These are phyloP conservation scores for Melastoma candidum DNA, from an alignment of 441 rosid genomes.

Conservation along the genomic window DNA sequence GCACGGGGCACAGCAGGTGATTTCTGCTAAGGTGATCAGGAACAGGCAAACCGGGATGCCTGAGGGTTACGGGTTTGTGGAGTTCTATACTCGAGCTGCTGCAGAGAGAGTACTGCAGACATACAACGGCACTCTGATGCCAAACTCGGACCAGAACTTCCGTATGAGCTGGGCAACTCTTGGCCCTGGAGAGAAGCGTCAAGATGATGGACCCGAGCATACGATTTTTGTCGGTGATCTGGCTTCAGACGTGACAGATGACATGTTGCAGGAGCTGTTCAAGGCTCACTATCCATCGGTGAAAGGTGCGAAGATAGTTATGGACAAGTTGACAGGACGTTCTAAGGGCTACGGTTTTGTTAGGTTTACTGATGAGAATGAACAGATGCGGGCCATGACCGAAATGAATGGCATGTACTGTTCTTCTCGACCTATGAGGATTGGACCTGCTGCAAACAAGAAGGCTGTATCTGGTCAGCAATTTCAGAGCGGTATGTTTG, in stretches of 20 bases:
- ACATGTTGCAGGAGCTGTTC: slow-evolving; percentile 68
- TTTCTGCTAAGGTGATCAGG: slow-evolving; percentile 70
- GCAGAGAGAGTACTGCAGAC: slow-evolving; percentile 64
- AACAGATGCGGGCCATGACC: slow-evolving; percentile 68
- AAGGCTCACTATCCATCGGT: slow-evolving; percentile 51
- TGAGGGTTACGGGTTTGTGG: slow-evolving; percentile 90
- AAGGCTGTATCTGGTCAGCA: slow-evolving; percentile 38
- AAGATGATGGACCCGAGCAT: slow-evolving; percentile 55
- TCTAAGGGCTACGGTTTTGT: slow-evolving; percentile 94
- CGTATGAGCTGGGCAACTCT: slow-evolving; percentile 73
- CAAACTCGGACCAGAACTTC: slow-evolving; percentile 49
- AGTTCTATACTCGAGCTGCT: slow-evolving; percentile 50
- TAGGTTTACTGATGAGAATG: slow-evolving; percentile 73
- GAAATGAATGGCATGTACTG: slow-evolving; percentile 68
- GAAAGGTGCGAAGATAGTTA: slow-evolving; percentile 87
- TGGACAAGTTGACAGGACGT: slow-evolving; percentile 69
- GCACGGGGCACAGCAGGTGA: slow-evolving; percentile 27
- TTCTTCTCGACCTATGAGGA: slow-evolving; percentile 64
- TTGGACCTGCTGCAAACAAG: slow-evolving; percentile 63
- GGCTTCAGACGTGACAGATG: slow-evolving; percentile 77
- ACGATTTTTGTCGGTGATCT: slow-evolving; percentile 75
- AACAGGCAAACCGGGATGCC: slow-evolving; percentile 56
- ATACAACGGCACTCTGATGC: slow-evolving; percentile 56
- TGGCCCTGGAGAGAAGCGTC: slow-evolving; percentile 63
- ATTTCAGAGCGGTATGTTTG: slow-evolving; percentile 42